Conservation (phyloP, 345 rosid genomes). For the Citrus australasica region DNA sequence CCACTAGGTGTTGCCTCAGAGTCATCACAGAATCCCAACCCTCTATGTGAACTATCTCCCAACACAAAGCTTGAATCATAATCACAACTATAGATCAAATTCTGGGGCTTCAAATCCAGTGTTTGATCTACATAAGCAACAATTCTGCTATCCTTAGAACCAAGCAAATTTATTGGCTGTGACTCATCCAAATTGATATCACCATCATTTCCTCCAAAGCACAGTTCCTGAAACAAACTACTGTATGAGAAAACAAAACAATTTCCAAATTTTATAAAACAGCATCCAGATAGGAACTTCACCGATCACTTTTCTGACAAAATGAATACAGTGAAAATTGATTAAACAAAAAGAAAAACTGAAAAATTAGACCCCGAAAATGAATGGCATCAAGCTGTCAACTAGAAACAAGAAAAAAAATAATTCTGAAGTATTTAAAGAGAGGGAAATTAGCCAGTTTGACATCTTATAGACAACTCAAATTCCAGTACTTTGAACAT, state of each 20-base stretch:
- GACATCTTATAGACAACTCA: neutral
- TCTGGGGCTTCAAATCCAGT: slow-evolving; percentile 33
- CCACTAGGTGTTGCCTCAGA: slow-evolving; percentile 45
- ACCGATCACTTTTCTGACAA: neutral
- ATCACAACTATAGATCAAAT: slow-evolving; percentile 42
- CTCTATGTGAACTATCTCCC: slow-evolving; percentile 58
- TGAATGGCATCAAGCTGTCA: neutral
- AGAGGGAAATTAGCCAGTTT: neutral
- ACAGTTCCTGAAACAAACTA: slow-evolving; percentile 23
- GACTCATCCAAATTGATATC: slow-evolving; percentile 21
- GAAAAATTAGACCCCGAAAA: neutral
- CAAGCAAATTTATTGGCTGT: slow-evolving; percentile 40
- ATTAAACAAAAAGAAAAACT: neutral
- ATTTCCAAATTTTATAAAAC: neutral
- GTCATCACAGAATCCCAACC: slow-evolving; percentile 60
- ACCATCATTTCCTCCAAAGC: neutral
- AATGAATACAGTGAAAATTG: neutral
- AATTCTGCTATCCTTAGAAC: slow-evolving; percentile 42
- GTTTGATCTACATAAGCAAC: slow-evolving; percentile 62
- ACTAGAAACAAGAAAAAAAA: neutral
- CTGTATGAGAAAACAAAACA: slow-evolving; percentile 26
- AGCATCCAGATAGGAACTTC: neutral
- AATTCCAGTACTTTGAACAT: neutral
- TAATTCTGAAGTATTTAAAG: neutral
- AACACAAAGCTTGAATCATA: slow-evolving; percentile 61